A percentile compares a stretch with the other conserved stretches of the same genome.
Evolutionary conservation across 2,329 filamentous ascomycete genomes (phyloP).

Genomic region (Penicillium sp.): DNA sequence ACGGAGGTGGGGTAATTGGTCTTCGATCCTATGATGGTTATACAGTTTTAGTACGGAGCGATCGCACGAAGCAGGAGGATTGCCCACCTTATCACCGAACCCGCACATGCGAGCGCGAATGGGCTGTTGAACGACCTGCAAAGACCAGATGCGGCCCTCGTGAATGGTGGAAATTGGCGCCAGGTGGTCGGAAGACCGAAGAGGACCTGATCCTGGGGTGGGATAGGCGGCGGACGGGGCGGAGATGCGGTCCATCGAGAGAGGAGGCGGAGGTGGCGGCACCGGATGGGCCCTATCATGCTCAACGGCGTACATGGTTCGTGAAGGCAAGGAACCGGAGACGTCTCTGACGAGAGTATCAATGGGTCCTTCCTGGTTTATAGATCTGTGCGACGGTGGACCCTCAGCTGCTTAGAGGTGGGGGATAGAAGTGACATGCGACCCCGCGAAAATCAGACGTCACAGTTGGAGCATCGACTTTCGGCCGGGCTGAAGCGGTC

Average conservation of each 20-base stretch:
- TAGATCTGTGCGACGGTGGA: slow-evolving; percentile 6
- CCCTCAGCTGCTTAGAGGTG: slow-evolving; percentile 3
- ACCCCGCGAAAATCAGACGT: slow-evolving; percentile 25
- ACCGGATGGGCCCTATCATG: slow-evolving; percentile 36
- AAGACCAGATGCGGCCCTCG: slow-evolving; percentile 52
- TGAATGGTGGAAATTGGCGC: slow-evolving; percentile 41
- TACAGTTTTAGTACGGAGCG: slow-evolving; percentile 13
- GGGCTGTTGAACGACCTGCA: slow-evolving; percentile 86
- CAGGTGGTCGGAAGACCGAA: slow-evolving; percentile 36
- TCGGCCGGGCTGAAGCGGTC: slow-evolving; percentile 12
- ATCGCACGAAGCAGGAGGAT: neutral
- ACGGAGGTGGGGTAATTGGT: slow-evolving; percentile 93
- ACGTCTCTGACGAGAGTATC: slow-evolving; percentile 11
- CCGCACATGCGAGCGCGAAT: slow-evolving; percentile 95
- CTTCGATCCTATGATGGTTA: slow-evolving; percentile 69
- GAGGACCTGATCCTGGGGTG: slow-evolving; percentile 33
- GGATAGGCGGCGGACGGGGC: slow-evolving; percentile 36
- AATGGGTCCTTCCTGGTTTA: slow-evolving; percentile 8
- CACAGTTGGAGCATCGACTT: slow-evolving; percentile 31
- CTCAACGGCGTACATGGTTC: slow-evolving; percentile 40
- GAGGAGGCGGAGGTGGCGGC: slow-evolving; percentile 36
- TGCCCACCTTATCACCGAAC: slow-evolving; percentile 87
- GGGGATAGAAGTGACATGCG: slow-evolving; percentile 23
- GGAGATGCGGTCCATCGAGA: slow-evolving; percentile 43
- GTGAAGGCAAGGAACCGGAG: slow-evolving; percentile 26